phyloP scores from a whole-genome alignment of 225 moss, liverwort and hornwort species.

The Pseudisothecium myosuroides region DNA sequence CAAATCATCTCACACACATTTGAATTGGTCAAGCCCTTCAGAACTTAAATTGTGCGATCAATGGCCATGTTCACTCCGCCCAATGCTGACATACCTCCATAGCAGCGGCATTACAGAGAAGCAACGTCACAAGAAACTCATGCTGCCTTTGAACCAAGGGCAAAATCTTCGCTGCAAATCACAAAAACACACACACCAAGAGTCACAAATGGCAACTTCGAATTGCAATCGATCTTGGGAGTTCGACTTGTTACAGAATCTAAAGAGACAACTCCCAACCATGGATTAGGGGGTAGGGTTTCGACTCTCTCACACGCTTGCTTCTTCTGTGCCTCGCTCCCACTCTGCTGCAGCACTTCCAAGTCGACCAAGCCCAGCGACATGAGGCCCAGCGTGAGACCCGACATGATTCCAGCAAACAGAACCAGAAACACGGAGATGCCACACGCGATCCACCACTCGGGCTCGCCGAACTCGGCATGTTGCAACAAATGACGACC shows the following conservation, averaged over 20 bases:
- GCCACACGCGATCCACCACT: slow-evolving; percentile 55
- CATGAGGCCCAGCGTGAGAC: slow-evolving; percentile 73
- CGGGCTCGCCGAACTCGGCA: background rate
- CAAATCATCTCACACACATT: too few relatives aligned
- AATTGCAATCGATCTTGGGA: background rate
- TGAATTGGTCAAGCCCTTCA: background rate
- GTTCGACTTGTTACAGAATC: background rate
- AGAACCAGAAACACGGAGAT: slow-evolving; percentile 52
- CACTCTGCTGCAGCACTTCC: slow-evolving; percentile 64
- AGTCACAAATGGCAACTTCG: background rate
- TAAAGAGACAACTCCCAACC: background rate
- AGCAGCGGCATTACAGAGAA: slow-evolving; percentile 74
- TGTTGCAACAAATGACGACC: background rate
- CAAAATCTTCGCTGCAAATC: slow-evolving; percentile 43
- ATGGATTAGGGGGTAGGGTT: background rate
- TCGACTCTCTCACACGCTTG: slow-evolving; percentile 25
- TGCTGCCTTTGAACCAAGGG: slow-evolving; percentile 69
- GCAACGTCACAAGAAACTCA: slow-evolving; percentile 77
- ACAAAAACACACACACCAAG: background rate
- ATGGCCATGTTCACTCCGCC: background rate
- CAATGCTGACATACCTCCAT: slow-evolving; percentile 60
- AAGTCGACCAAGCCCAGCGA: slow-evolving; percentile 73
- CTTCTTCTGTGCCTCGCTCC: slow-evolving; percentile 46
- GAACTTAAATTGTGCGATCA: background rate
- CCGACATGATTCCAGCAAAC: slow-evolving; percentile 77